Percentiles rank a stretch among this genome's conserved stretches.
phyloP scores from a whole-genome alignment of 1,139 yeast genomes.

The Blastobotrys arbuscula region DNA sequence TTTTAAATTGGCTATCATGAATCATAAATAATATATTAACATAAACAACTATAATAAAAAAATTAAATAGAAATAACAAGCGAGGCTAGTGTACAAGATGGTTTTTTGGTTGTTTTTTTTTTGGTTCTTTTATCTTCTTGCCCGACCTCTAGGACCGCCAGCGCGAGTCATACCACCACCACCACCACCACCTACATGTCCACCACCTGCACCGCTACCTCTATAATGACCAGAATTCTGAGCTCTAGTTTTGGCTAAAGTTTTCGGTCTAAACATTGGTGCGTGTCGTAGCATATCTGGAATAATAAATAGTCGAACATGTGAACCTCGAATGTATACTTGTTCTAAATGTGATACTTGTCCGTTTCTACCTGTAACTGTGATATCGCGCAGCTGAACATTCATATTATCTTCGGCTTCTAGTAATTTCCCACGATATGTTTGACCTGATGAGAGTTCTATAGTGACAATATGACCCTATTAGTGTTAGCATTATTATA shows the following conservation, averaged over 20 bases:
- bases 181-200: slow-evolving; percentile 19
- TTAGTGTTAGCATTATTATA: not conserved
- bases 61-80: too few relatives aligned
- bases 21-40: slow-evolving; percentile 2
- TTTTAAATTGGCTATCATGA: not conserved
- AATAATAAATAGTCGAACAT: slow-evolving; percentile 73
- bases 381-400: slow-evolving; percentile 76
- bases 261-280: slow-evolving; percentile 62
- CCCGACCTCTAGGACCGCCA: slow-evolving; percentile 14
- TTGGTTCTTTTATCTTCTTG: slow-evolving; percentile 6
- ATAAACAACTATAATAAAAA: not conserved
- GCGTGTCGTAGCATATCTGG: slow-evolving; percentile 83
- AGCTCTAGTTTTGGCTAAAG: slow-evolving; percentile 29
- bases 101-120: too few relatives aligned
- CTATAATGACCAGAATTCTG: slow-evolving; percentile 20
- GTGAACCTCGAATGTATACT: slow-evolving; percentile 88
- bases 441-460: slow-evolving; percentile 80
- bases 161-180: slow-evolving; percentile 8
- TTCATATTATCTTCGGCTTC: slow-evolving; percentile 92
- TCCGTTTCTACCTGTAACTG: slow-evolving; percentile 74
- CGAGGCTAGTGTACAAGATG: too few relatives aligned
- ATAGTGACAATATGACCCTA: slow-evolving; percentile 79
- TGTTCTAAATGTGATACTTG: slow-evolving; percentile 71
- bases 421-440: slow-evolving; percentile 77
- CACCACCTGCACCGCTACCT: slow-evolving; percentile 20